Evolutionary conservation across 148 eudicot species (phyloP).

Genomic region (Nyssa sinensis): DNA sequence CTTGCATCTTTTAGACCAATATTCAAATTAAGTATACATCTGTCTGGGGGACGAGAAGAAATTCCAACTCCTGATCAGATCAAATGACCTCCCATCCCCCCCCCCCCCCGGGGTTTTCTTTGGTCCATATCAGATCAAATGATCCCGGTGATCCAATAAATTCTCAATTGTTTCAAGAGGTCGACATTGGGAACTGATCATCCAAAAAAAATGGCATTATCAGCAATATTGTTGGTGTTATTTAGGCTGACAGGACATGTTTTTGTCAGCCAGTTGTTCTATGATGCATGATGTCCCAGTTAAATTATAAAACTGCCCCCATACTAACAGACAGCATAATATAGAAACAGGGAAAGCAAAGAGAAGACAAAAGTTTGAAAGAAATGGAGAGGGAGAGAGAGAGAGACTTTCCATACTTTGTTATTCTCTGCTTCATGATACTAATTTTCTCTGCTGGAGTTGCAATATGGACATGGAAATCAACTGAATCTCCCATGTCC

Average conservation of each 20-base stretch:
- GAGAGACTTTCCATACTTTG: constrained; percentile 28
- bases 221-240: background rate
- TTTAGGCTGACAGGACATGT: background rate
- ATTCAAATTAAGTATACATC: background rate
- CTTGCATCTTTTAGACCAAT: background rate
- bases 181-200: too few species aligned
- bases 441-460: constrained; percentile 53
- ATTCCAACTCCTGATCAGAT: too few species aligned
- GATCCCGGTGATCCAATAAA: too few species aligned
- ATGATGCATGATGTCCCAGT: background rate
- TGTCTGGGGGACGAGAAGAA: too few species aligned
- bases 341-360: background rate
- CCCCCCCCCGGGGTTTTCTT: too few species aligned
- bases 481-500: constrained; percentile 52
- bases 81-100: background rate
- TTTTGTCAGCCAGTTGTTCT: background rate
- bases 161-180: too few species aligned
- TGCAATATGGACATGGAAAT: constrained; percentile 36
- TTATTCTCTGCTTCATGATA: constrained; percentile 56
- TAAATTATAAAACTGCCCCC: background rate
- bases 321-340: background rate
- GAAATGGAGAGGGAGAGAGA: background rate
- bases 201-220: too few species aligned
- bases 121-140: background rate
- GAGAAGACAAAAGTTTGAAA: background rate